These are phyloP conservation scores for Fusarium albidum DNA, from an alignment of 2,329 filamentous ascomycete species.

Conservation along the genomic window DNA sequence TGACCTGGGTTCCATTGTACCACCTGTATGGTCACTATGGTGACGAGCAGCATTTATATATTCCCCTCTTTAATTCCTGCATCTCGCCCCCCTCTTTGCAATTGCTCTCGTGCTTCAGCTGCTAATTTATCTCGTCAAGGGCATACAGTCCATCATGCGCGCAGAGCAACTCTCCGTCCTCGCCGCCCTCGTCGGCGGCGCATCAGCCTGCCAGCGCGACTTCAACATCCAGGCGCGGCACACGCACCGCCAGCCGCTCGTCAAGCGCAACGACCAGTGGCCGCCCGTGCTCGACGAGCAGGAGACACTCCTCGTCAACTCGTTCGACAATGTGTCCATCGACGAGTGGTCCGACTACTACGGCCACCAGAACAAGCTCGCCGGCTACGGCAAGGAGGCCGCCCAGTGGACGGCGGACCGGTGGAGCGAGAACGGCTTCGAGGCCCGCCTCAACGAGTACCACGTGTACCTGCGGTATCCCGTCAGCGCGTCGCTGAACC, in stretches of 20 bases:
- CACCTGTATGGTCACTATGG: constrained; percentile 19
- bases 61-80: no score
- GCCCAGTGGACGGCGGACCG: constrained; percentile 50
- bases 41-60: constrained; percentile 32
- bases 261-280: constrained; percentile 45
- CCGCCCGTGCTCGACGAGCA: constrained; percentile 45
- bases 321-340: constrained; percentile 49
- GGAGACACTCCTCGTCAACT: constrained; percentile 46
- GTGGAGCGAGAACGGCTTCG: constrained; percentile 48
- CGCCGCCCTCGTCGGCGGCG: constrained; percentile 32
- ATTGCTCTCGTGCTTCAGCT: no score
- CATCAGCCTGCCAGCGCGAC: constrained; percentile 43
- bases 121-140: no score
- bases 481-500: constrained; percentile 59
- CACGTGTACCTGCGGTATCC: constrained; percentile 70
- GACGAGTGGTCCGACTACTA: constrained; percentile 51
- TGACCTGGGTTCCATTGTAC: constrained; percentile 20
- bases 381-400: constrained; percentile 47
- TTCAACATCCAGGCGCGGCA: constrained; percentile 39
- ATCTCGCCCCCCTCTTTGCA: background rate
- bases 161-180: constrained; percentile 27
- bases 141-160: constrained; percentile 26
- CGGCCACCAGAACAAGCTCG: constrained; percentile 49
- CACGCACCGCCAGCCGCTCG: constrained; percentile 44
- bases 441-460: constrained; percentile 54